Percentiles rank a stretch among this genome's conserved stretches.
Evolutionary conservation across 78 protist genomes (phyloP).

Genomic region (Dictyostelium discoideum): dicty_2.7 NC_007090.3:1892501-1893000

Average conservation of each 20-base stretch:
- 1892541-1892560: too few species aligned
- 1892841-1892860: too few species aligned
- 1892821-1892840: background rate
- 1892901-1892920: background rate
- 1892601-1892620: background rate
- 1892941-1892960: background rate
- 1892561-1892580: too few species aligned
- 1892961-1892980: background rate
- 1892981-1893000: conserved; percentile 75
- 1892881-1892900: too few species aligned
- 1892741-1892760: conserved; percentile 62
- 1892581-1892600: background rate
- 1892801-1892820: conserved; percentile 48
- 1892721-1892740: conserved; percentile 1
- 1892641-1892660: background rate
- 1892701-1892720: conserved; percentile 40
- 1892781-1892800: conserved; percentile 60
- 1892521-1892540: background rate
- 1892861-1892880: too few species aligned
- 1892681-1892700: conserved; percentile 3
- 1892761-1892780: conserved; percentile 6
- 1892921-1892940: background rate
- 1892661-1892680: background rate
- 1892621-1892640: background rate
- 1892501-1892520: too few species aligned